phyloP scores from a whole-genome alignment of 345 rosid genomes.

The Eucalyptus pauciflora region DNA sequence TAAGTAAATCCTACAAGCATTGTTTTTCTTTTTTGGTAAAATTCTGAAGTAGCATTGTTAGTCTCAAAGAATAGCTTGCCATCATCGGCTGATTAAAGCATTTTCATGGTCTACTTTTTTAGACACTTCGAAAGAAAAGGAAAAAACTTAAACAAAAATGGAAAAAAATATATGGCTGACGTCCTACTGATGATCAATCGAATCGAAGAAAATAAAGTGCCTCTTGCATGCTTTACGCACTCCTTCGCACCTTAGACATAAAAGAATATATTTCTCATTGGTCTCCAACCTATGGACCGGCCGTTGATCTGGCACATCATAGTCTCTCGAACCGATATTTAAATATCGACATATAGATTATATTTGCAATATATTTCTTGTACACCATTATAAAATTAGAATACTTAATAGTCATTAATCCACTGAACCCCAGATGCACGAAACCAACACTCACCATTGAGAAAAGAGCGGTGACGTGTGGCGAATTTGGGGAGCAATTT shows the following conservation, averaged over 20 bases:
- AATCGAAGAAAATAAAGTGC: neutral
- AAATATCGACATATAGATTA: neutral
- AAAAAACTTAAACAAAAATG: too few relatives aligned
- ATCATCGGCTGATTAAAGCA: fast-evolving
- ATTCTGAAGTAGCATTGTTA: too few relatives aligned
- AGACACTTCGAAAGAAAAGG: too few relatives aligned
- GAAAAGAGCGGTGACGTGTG: neutral
- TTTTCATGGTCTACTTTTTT: too few relatives aligned
- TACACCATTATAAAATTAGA: neutral
- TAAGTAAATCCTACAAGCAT: too few relatives aligned
- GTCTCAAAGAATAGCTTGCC: too few relatives aligned
- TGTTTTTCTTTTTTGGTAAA: too few relatives aligned
- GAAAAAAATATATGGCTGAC: too few relatives aligned
- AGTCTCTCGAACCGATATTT: neutral
- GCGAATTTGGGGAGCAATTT: neutral
- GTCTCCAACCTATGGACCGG: neutral
- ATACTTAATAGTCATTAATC: neutral
- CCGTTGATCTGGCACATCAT: neutral
- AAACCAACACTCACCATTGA: neutral
- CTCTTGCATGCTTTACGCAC: neutral
- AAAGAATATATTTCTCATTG: neutral
- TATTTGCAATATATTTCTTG: neutral
- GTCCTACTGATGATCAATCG: neutral
- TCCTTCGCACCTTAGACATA: neutral
- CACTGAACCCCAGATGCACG: neutral